phyloP scores from a whole-genome alignment of 208 protist genomes.

The Porcisia hertigi region DNA sequence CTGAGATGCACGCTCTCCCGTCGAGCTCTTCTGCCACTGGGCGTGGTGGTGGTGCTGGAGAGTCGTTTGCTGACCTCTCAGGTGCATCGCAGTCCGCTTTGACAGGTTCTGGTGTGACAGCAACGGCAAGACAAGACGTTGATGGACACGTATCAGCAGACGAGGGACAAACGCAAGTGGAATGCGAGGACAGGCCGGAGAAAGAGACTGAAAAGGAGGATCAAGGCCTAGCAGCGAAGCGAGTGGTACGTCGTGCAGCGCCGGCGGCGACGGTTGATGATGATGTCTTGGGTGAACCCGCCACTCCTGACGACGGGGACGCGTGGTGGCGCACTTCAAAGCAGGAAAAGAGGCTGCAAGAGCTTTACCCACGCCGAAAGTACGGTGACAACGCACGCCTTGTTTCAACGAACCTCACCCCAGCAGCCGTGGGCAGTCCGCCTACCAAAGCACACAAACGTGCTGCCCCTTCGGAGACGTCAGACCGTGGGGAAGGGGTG shows the following conservation, averaged over 20 bases:
- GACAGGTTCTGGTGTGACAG: not conserved
- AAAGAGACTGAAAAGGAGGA: slow-evolving; percentile 26
- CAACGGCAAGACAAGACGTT: not conserved
- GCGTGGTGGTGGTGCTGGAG: not conserved
- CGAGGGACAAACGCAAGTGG: not conserved
- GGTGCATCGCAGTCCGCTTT: not conserved
- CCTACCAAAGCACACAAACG: not conserved
- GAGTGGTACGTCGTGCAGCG: slow-evolving; percentile 11
- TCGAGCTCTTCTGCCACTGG: not conserved
- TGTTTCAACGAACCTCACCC: not conserved
- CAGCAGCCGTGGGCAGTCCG: not conserved
- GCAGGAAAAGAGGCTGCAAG: slow-evolving; percentile 62
- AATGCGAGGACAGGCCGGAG: not conserved
- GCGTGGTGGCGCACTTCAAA: slow-evolving; percentile 76
- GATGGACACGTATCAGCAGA: not conserved
- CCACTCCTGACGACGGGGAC: slow-evolving; percentile 35
- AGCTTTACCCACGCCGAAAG: slow-evolving; percentile 67
- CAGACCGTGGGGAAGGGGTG: not conserved
- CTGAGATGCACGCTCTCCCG: slow-evolving; percentile 1
- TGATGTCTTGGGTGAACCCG: not conserved
- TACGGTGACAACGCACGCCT: slow-evolving; percentile 58
- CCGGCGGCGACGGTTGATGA: not conserved
- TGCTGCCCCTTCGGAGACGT: not conserved
- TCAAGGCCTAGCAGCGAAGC: slow-evolving; percentile 1
- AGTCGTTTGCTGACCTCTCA: not conserved